A percentile compares a stretch with the other conserved stretches of the same genome.
phyloP scores from a whole-genome alignment of 257 asterid genomes.

The Ehretia macrophylla region DNA sequence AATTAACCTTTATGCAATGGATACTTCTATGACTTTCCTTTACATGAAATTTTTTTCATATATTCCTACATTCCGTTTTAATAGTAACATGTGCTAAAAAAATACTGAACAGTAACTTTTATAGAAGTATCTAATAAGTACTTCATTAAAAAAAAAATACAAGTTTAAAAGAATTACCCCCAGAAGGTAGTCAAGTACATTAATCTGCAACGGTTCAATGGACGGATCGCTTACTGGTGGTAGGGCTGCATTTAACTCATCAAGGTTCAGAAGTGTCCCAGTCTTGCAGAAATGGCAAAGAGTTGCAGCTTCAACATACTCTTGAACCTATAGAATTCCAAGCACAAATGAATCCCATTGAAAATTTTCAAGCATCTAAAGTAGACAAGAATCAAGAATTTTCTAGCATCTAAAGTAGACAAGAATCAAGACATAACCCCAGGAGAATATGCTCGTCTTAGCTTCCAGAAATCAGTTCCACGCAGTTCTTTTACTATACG shows the following conservation, averaged over 20 bases:
- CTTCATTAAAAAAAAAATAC: neutral
- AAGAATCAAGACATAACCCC: constrained; percentile 51
- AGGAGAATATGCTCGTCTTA: constrained; percentile 93
- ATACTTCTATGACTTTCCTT: no score
- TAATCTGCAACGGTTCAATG: constrained; percentile 87
- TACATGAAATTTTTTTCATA: no score
- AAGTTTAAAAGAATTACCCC: constrained; percentile 52
- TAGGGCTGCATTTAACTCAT: constrained; percentile 72
- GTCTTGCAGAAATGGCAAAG: constrained; percentile 76
- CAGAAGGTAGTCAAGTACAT: constrained; percentile 69
- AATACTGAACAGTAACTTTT: neutral
- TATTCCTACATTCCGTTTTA: no score
- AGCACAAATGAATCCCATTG: constrained; percentile 16
- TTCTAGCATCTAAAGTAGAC: constrained; percentile 3
- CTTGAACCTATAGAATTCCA: constrained; percentile 61
- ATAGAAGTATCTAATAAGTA: neutral
- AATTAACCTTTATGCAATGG: no score
- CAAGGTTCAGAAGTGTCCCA: constrained; percentile 67
- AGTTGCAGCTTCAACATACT: constrained; percentile 95
- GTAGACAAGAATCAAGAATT: constrained; percentile 12
- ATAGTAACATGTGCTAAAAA: no score
- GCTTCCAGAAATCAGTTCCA: constrained; percentile 94
- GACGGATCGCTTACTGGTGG: constrained; percentile 59
- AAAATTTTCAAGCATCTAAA: constrained; percentile 1
- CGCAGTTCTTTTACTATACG: constrained; percentile 75